Base-by-base conservation (phyloP, 2,329 filamentous ascomycete species). In the Penicillium janthinellum region DNA sequence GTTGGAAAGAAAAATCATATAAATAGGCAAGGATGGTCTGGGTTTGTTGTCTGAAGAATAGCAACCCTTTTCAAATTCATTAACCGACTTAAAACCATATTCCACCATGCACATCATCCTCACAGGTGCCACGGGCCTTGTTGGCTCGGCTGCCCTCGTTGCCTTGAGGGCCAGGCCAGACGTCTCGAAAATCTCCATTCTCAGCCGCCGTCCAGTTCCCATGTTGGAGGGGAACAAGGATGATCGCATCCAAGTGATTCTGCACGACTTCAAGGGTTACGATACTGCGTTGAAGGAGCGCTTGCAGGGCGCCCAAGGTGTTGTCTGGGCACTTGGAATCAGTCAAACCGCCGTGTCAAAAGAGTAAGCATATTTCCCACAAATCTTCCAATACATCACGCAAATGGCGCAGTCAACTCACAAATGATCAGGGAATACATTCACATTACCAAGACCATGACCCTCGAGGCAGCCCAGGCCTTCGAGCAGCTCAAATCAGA, bases 241-340 rank as follows among this genome's bases (percentile, higher is more conserved):
- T 11, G 73, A 73, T 31, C 80, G 81, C 8, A 84, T 90, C 62
- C 81, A 81, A 0, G 85, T 91, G 57, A 87, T 92, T 62, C 77
- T 88, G 17, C 88, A 92, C 70, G 87, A 92, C 72, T 92, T 90
- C 69, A 74, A 77, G 12, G 78, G 72, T 1, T 92, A 91, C 71
- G 81, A 84, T 38, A 67, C 81, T 0, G 78, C 79, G 0, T 65
- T 91, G 2, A 79, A 92, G 10, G 73, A 77, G 3, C 79, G 88
- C 69, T 78, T 93, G 0, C 79, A 82, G 54, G 89, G 85, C 22
- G 90, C 89, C 0, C 77, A 83, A 7, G 89, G 87, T 1, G 89
- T 86, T 60, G 87, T 92, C 1, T 93, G 90, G 90, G 89, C 90
- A 0, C 79, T 89, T 70, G 90, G 90, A 0, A 86, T 88, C 50